Evolutionary conservation across 352 stramenopile genomes (phyloP), one percentile per base, ranked within the genome.

Genomic region (Globisporangium takayamanum): DNA sequence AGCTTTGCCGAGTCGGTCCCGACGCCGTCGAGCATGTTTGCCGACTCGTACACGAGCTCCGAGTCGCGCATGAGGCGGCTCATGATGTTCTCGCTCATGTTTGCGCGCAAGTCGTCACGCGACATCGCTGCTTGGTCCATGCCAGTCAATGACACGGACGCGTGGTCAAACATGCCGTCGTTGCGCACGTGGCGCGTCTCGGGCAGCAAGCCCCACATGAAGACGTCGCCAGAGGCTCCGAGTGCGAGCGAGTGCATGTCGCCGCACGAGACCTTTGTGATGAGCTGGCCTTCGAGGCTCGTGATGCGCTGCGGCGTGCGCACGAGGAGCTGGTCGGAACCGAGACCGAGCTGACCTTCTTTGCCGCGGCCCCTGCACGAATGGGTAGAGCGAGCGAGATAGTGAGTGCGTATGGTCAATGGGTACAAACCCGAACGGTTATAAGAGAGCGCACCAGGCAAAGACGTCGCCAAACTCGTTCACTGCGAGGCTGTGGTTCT

Each of bases 401-500:
- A 22, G 14, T n/a, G 14, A 3, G 14, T 8, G 41, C 10, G 15
- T 5, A 57, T 39, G n/a, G 46, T 51, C 25, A 33, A 61, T 22
- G 1, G 12, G 14, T 50, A 18, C 7, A 53, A 18, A 60, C 10
- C 5, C 6, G 39, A n/a, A 20, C 15, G 22, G 20, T 37, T 15
- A 18, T 18, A 50, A 16, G 25, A 28, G 26, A 6, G 56, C 56
- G 12, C 63, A 84, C 82, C 83, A 93, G 8, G 83, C 72, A 53
- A 89, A 89, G 12, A 93, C 79, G 8, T 91, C 80, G 50, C 83
- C 83, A 52, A 91, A 93, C 52, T 93, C 80, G 45, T 87, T 93
- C 10, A 91, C 74, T 2, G 77, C 80, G 10, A 93, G 70, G 16
- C 76, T 88, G 68, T 93, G 83, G 52, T 85, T 72, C 54, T 84